Evolutionary conservation across 2,329 filamentous ascomycete species (phyloP).

Genomic region (Fusarium annulatum): DNA sequence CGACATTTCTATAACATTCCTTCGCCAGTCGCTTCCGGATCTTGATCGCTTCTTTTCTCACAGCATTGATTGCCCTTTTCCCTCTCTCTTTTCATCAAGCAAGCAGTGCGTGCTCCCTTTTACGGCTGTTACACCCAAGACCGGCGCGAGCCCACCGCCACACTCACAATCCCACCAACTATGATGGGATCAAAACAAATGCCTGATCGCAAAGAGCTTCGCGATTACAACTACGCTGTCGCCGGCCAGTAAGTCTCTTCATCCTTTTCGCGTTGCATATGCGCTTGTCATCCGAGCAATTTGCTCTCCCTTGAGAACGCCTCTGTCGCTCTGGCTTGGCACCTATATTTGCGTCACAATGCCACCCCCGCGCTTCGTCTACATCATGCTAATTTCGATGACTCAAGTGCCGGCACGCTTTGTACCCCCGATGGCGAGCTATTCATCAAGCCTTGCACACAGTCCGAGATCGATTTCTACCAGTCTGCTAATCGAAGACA

Average conservation of each 20-base stretch:
- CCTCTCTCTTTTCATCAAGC: background rate
- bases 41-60: constrained; percentile 3
- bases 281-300: background rate
- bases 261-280: constrained; percentile 20
- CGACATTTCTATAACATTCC: constrained; percentile 15
- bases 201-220: constrained; percentile 70
- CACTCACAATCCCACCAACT: constrained; percentile 20
- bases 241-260: constrained; percentile 79
- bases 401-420: constrained; percentile 84
- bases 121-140: constrained; percentile 19
- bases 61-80: constrained; percentile 1
- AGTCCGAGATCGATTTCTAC: constrained; percentile 90
- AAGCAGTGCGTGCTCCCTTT: background rate
- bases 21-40: constrained; percentile 31
- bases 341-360: constrained; percentile 27
- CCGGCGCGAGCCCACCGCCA: constrained; percentile 29
- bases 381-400: constrained; percentile 27
- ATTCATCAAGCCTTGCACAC: constrained; percentile 93
- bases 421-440: constrained; percentile 85
- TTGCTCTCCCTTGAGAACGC: constrained; percentile 4
- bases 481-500: constrained; percentile 74
- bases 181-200: constrained; percentile 52
- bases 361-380: constrained; percentile 7
- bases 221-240: constrained; percentile 79
- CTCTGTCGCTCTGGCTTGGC: constrained; percentile 6